Evolutionary conservation across 495 filamentous ascomycete species (phyloP), one percentile per base, ranked within the genome.

Genomic region (Xanthoparmelia taractica): DNA sequence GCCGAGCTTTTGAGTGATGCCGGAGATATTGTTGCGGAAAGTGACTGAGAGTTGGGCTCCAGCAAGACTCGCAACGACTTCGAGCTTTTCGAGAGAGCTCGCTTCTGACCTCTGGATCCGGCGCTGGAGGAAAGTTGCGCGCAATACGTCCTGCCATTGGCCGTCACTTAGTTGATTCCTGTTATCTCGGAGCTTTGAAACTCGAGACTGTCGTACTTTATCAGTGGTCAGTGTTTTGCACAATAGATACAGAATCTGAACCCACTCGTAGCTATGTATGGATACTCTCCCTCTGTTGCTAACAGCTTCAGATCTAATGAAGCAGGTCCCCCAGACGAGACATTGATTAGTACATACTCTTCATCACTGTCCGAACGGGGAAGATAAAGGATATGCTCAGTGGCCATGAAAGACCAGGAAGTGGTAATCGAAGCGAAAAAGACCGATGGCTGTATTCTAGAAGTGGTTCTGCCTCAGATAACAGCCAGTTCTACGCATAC

Each of bases 1-100:
- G 37, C 91, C 90, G 6, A 94, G 82, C 37, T 81, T 81, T 86
- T 89, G 87, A 11, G 78, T 84, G 61, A 87, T 86, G 18, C 76
- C 77, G 58, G 82, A 75, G 38, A 85, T 78, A 37, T 77, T 78
- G 66, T 80, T 84, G 27, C 83, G 78, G 38, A 87, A 72, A 0
- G 75, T 78, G n/a, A 87, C 76, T 0, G 59, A 59, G 11, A 72
- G 64, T 33, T 69, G 56, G 10, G 54, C 60, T 10, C 34, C 48
- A 8, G 41, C 10, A 27, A 81, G 68, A 23, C 54, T 72, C 23
- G 78, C 76, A 10, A 71, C 72, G 5, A 72, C 62, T 67, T 80
- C 77, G 36, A 81, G 33, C 8, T 68, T 63, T n/a, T 58, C 54
- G 31, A 65, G 27, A 33, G 23, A 11, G 23, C 48, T 41, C n/a